Evolutionary conservation across 2,329 filamentous ascomycete genomes (phyloP), one percentile per base, ranked within the genome.

Genomic region (Fusarium sp.): DNA sequence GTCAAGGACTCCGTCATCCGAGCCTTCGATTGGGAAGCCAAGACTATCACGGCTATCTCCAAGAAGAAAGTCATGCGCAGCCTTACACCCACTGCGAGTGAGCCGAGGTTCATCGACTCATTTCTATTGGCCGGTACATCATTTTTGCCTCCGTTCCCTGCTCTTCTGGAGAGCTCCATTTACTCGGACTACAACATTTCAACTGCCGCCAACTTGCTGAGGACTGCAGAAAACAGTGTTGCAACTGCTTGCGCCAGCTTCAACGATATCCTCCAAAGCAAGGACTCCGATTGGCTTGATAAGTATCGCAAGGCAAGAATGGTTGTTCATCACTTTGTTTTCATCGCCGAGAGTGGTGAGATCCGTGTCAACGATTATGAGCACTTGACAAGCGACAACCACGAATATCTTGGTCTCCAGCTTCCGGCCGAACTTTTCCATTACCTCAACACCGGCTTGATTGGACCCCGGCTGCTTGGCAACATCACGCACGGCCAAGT

Each of bases 401-500:
- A 96, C 75, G 90, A 95, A 74, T 94, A 97, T 75, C 88, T 97
- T 64, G 94, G 94, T n/a, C 88, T 96, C 60, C 91, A 94, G 61
- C 84, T 99, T 7, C 94, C 96, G 1, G 89, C 94, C 39, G 96
- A 99, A 79, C 84, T 98, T 18, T 94, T 95, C 76, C 91, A 93
- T 78, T 98, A 98, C 77, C 84, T 97, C 48, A 94, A 93, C 59
- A 90, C 87, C 50, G 96, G 93, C 33, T 82, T 97, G 41, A 88
- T 98, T 67, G 89, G 92, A 27, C 85, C 93, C 23, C 88, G 92
- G 46, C 84, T 97, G 36, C 85, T 97, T 14, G 92, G 91, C 76
- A 95, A 90, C 86, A 88, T 97, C 71, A 91, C 92, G 6, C 91
- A 93, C 53, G 89, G 91, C 67, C 90, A 95, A 76, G 87, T 97